Conservation (phyloP, 345 rosid species). For the Eucalyptus dawsonii region DNA sequence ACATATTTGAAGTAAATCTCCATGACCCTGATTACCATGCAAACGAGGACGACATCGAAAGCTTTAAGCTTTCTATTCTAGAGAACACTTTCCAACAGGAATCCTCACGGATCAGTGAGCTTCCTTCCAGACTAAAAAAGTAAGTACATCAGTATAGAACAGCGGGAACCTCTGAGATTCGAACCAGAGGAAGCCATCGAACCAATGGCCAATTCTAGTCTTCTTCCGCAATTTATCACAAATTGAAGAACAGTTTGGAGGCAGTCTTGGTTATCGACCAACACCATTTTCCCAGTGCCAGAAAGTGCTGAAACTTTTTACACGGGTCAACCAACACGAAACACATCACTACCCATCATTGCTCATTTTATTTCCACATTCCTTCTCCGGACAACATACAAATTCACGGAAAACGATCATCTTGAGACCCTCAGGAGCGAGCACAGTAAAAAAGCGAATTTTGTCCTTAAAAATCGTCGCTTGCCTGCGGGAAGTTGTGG, state of each 20-base stretch:
- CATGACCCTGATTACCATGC: neutral
- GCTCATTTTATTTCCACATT: neutral
- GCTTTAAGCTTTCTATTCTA: neutral
- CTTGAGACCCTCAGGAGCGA: neutral
- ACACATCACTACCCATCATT: neutral
- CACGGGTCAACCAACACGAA: neutral
- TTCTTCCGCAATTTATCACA: neutral
- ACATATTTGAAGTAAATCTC: neutral
- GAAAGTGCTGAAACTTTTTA: neutral
- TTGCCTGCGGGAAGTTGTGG: slow-evolving; percentile 58
- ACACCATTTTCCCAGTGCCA: neutral
- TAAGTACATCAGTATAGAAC: neutral
- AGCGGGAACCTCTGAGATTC: neutral
- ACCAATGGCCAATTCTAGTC: neutral
- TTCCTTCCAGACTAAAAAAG: neutral
- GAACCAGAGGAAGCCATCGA: neutral
- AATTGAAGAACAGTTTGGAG: neutral
- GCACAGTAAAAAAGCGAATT: neutral
- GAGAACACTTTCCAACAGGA: neutral
- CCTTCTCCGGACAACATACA: neutral
- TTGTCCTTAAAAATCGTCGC: neutral
- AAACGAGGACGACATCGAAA: neutral
- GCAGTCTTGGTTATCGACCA: neutral
- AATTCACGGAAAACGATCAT: neutral
- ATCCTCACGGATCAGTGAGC: neutral